A percentile compares a stretch with the other conserved stretches of the same genome.
Conservation (phyloP, 2,329 filamentous ascomycete species). For the Neoscytalidium dimidiatum region DNA sequence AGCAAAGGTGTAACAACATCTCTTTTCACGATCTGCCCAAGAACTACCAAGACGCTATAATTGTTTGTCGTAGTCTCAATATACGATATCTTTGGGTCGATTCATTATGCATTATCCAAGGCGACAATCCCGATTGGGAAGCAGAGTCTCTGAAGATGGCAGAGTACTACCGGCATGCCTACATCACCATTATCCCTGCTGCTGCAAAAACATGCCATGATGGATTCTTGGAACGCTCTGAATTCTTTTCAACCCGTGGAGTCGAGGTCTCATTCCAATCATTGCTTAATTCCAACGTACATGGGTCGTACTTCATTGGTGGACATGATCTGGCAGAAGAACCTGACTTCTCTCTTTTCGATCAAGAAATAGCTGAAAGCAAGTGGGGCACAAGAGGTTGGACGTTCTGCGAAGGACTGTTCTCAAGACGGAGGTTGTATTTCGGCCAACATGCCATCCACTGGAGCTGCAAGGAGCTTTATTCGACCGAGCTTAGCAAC, state of each 20-base stretch:
- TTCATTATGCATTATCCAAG: slow-evolving; percentile 24
- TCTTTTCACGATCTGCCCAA: neutral
- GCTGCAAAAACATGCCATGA: neutral
- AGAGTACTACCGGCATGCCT: slow-evolving; percentile 18
- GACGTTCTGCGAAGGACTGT: neutral
- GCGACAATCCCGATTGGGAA: slow-evolving; percentile 14
- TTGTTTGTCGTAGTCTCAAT: neutral
- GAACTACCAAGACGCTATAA: slow-evolving; percentile 20
- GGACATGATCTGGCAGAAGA: neutral
- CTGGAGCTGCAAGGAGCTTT: neutral
- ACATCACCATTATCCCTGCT: slow-evolving; percentile 12
- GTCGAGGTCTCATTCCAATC: neutral
- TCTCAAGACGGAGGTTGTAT: neutral
- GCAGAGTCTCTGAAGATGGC: slow-evolving; percentile 1
- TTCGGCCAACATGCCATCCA: neutral
- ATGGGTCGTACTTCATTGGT: neutral
- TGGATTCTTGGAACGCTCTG: neutral
- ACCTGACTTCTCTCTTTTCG: neutral
- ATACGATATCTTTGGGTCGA: slow-evolving; percentile 24
- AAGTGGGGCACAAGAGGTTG: neutral
- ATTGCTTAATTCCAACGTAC: neutral
- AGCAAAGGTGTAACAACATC: neutral
- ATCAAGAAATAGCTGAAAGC: neutral
- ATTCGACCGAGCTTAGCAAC: neutral
- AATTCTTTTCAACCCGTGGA: neutral